Percentiles rank a stretch among this genome's conserved stretches.
These are phyloP conservation scores for Coemansia sp. DNA, from an alignment of 192 early-diverging fungal genomes.

Conservation along the genomic window DNA sequence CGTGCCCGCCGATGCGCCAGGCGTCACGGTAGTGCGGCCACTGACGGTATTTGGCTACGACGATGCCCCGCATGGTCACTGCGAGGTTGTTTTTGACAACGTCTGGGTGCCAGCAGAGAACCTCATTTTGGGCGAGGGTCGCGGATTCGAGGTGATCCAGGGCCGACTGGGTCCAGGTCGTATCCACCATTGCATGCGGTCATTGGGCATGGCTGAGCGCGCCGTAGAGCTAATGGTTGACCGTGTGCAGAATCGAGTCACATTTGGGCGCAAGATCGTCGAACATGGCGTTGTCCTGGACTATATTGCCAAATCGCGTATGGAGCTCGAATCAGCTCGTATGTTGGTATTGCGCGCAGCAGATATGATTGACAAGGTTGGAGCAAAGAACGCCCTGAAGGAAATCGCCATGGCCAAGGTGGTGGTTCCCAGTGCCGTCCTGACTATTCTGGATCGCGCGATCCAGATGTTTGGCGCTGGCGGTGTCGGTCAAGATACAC, in stretches of 20 bases:
- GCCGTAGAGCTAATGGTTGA: slow-evolving; percentile 84
- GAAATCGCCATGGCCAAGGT: slow-evolving; percentile 99
- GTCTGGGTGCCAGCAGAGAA: slow-evolving; percentile 86
- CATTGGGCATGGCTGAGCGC: slow-evolving; percentile 92
- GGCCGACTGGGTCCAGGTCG: slow-evolving; percentile 93
- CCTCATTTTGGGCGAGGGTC: slow-evolving; percentile 93
- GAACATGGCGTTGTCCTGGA: slow-evolving; percentile 83
- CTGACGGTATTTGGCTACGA: slow-evolving; percentile 93
- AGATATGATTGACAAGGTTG: slow-evolving; percentile 83
- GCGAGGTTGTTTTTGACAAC: slow-evolving; percentile 89
- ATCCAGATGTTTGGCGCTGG: slow-evolving; percentile 94
- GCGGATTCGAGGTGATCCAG: slow-evolving; percentile 98
- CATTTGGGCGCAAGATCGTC: slow-evolving; percentile 86
- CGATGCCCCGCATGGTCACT: slow-evolving; percentile 96
- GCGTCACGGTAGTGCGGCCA: slow-evolving; percentile 82
- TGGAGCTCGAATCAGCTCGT: slow-evolving; percentile 90
- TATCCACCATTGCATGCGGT: slow-evolving; percentile 98
- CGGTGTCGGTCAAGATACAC: slow-evolving; percentile 87
- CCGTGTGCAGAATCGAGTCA: slow-evolving; percentile 80
- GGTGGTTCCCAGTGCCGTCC: slow-evolving; percentile 77
- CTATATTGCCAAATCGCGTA: slow-evolving; percentile 83
- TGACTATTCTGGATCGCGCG: slow-evolving; percentile 82
- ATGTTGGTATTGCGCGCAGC: slow-evolving; percentile 94
- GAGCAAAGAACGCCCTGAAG: slow-evolving; percentile 87
- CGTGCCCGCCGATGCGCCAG: slow-evolving; percentile 83